A percentile compares a stretch with the other conserved stretches of the same genome.
These are phyloP conservation scores for Helianthus tuberosus DNA, from an alignment of 129 eudicot species.

Conservation along the genomic window DNA sequence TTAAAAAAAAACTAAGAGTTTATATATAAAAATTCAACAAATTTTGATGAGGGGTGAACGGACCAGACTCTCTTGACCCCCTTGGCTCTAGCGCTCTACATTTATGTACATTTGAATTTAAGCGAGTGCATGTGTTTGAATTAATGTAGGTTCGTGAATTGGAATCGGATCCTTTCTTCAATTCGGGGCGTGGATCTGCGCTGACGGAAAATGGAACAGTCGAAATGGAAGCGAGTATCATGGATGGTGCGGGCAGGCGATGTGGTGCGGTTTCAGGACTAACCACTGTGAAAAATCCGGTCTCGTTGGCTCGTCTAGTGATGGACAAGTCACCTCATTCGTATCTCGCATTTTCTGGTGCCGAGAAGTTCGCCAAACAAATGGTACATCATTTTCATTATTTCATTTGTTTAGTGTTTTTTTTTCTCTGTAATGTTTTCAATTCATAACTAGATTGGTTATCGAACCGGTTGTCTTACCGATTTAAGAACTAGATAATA, in stretches of 20 bases:
- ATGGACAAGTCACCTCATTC: conserved; percentile 98
- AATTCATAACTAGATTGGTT: not conserved
- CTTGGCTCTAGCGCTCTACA: not conserved
- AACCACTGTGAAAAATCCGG: conserved; percentile 81
- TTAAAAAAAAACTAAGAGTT: no score
- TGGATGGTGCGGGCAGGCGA: conserved; percentile 78
- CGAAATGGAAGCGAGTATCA: conserved; percentile 98
- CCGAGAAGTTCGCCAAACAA: conserved; percentile 78
- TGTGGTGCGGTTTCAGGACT: conserved; percentile 95
- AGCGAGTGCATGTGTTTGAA: not conserved
- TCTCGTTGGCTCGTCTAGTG: conserved; percentile 88
- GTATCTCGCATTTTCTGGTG: conserved; percentile 88
- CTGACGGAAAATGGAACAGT: conserved; percentile 81
- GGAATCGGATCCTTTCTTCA: conserved; percentile 80
- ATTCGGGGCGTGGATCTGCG: conserved; percentile 96
- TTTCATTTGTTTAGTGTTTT: not conserved
- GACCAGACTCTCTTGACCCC: no score
- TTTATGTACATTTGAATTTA: not conserved
- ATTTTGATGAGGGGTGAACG: no score
- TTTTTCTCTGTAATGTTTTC: not conserved
- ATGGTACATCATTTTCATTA: conserved; percentile 44
- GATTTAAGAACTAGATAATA: no score
- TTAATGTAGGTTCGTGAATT: conserved; percentile 67
- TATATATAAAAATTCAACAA: no score
- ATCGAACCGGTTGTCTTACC: no score